Evolutionary conservation across 2,329 filamentous ascomycete genomes (phyloP).

Genomic region (Cyanodermella asteris): DNA sequence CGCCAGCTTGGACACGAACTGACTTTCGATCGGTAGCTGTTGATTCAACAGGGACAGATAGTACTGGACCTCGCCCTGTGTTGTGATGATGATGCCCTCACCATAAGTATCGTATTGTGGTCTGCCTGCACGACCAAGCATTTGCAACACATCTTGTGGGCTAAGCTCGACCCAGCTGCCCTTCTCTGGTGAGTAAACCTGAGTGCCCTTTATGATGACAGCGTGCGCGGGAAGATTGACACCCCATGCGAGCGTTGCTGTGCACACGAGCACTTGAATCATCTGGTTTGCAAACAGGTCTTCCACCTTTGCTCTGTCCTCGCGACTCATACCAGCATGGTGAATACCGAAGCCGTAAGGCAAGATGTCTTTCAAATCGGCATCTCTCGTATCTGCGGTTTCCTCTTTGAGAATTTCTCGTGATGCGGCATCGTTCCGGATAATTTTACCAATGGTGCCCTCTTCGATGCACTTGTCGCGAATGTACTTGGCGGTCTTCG

Average conservation of each 20-base stretch:
- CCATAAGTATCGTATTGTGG: conserved; percentile 96
- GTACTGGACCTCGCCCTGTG: conserved; percentile 85
- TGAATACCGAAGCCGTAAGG: conserved; percentile 97
- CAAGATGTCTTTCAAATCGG: conserved; percentile 77
- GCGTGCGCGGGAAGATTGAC: conserved; percentile 95
- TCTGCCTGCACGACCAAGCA: conserved; percentile 90
- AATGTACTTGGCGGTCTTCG: conserved; percentile 90
- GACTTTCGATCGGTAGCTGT: conserved; percentile 91
- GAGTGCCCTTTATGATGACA: conserved; percentile 96
- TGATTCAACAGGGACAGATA: conserved; percentile 93
- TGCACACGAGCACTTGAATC: conserved; percentile 90
- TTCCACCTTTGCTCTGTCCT: conserved; percentile 87
- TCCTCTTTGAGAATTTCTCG: conserved; percentile 75
- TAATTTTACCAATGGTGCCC: conserved; percentile 89
- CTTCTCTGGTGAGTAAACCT: conserved; percentile 95
- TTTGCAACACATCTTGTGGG: conserved; percentile 92
- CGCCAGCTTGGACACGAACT: conserved; percentile 76
- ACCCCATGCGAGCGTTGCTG: conserved; percentile 96
- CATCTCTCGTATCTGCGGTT: conserved; percentile 58
- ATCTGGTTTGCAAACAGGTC: conserved; percentile 80
- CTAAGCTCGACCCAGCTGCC: conserved; percentile 96
- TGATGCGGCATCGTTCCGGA: conserved; percentile 79
- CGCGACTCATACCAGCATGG: conserved; percentile 88
- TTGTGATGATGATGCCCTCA: conserved; percentile 96
- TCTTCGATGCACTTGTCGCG: conserved; percentile 91